Percentiles rank a stretch among this genome's conserved stretches.
Conservation (phyloP, 805 yeast genomes). For the Metschnikowia continentalis region DNA sequence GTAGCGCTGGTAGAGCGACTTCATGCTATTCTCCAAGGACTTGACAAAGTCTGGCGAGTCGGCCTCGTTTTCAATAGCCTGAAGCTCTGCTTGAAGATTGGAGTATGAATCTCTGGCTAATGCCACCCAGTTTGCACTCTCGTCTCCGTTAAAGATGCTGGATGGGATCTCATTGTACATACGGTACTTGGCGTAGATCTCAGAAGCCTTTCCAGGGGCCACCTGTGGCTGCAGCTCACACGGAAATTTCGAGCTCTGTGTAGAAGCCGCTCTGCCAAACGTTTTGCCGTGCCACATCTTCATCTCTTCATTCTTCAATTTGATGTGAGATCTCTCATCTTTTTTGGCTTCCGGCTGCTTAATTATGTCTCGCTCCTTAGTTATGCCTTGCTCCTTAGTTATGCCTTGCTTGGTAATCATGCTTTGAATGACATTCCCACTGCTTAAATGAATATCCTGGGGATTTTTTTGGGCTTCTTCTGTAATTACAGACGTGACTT, state of each 20-base stretch:
- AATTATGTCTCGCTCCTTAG: neutral
- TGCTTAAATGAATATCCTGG: neutral
- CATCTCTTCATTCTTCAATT: neutral
- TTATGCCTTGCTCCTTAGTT: no score
- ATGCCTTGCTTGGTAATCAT: no score
- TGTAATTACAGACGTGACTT: neutral
- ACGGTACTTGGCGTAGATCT: conserved; percentile 12
- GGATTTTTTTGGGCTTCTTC: neutral
- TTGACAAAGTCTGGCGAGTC: neutral
- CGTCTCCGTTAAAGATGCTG: conserved; percentile 18
- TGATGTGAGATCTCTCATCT: neutral
- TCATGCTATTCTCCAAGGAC: conserved; percentile 3
- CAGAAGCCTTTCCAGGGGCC: neutral
- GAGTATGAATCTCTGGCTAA: conserved; percentile 25
- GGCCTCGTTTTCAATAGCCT: conserved; percentile 19
- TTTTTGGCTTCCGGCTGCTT: neutral
- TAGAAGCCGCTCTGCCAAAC: neutral
- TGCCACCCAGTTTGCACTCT: conserved; percentile 21
- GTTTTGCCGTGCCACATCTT: neutral
- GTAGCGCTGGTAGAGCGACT: conserved; percentile 1
- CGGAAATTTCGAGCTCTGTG: neutral
- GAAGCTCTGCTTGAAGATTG: conserved; percentile 21
- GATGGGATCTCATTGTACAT: conserved; percentile 13
- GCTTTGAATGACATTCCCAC: neutral
- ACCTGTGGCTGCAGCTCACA: conserved; percentile 2